These are phyloP conservation scores for Fusarium equiseti DNA, from an alignment of 2,329 filamentous ascomycete genomes.

Conservation along the genomic window DNA sequence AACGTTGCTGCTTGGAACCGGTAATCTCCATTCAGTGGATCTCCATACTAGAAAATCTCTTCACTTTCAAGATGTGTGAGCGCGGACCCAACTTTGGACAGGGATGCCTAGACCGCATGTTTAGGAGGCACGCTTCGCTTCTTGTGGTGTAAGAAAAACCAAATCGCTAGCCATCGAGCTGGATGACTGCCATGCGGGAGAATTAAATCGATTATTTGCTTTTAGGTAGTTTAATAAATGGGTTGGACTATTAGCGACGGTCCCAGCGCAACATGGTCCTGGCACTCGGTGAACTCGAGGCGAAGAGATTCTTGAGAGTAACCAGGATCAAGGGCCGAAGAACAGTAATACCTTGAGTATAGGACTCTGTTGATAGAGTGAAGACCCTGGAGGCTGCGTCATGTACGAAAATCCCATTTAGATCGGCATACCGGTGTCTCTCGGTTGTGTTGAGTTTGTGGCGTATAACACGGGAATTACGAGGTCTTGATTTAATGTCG, in stretches of 20 bases:
- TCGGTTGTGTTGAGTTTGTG: constrained; percentile 17
- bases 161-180: constrained; percentile 6
- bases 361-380: constrained; percentile 21
- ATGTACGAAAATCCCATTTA: constrained; percentile 13
- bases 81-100: constrained; percentile 35
- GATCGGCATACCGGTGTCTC: constrained; percentile 21
- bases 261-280: constrained; percentile 25
- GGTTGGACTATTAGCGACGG: constrained; percentile 13
- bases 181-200: constrained; percentile 17
- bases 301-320: constrained; percentile 36
- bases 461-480: constrained; percentile 16
- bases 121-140: constrained; percentile 37
- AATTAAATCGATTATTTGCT: constrained; percentile 22
- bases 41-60: constrained; percentile 44
- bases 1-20: constrained; percentile 33
- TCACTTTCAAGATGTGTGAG: constrained; percentile 28
- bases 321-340: constrained; percentile 28
- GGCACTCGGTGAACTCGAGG: constrained; percentile 19
- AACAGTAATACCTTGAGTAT: constrained; percentile 10
- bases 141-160: constrained; percentile 6
- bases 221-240: constrained; percentile 25
- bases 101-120: constrained; percentile 46
- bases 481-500: constrained; percentile 22
- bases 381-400: constrained; percentile 33
- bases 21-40: constrained; percentile 45